phyloP scores from a whole-genome alignment of 352 stramenopile species.

The Pythium rhizo-oryzae region DNA sequence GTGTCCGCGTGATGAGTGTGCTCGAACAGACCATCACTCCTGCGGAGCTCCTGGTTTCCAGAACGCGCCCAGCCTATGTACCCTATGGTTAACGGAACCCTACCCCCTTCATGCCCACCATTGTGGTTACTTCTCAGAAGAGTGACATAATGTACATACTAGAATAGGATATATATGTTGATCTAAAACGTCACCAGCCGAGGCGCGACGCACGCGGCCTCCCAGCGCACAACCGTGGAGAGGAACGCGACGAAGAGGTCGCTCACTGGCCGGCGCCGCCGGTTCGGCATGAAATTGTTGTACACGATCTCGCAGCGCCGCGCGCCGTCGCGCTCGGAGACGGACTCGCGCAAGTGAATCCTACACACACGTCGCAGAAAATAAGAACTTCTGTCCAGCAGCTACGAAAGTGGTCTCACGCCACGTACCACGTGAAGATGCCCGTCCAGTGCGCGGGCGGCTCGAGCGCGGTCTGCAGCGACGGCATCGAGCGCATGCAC shows the following conservation, averaged over 20 bases:
- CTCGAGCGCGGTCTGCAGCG: slow-evolving; percentile 16
- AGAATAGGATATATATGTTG: background rate
- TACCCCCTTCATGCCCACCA: slow-evolving; percentile 1
- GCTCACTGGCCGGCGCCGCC: slow-evolving; percentile 26
- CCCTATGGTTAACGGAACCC: background rate
- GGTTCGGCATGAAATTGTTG: slow-evolving; percentile 36
- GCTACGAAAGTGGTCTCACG: background rate
- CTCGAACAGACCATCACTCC: slow-evolving; percentile 11
- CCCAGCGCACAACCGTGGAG: slow-evolving; percentile 65
- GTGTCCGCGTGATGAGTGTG: slow-evolving; percentile 2
- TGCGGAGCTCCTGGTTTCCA: background rate
- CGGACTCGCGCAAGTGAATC: slow-evolving; percentile 23
- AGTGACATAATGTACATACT: slow-evolving; percentile 1
- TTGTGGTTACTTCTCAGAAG: background rate
- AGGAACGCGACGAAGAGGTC: slow-evolving; percentile 64
- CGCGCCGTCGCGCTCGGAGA: background rate
- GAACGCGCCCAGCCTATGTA: background rate
- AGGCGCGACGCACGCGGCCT: slow-evolving; percentile 50
- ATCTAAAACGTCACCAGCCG: slow-evolving; percentile 37
- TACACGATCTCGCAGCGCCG: slow-evolving; percentile 25
- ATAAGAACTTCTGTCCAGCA: background rate
- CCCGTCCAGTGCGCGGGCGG: slow-evolving; percentile 17
- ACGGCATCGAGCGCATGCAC: slow-evolving; percentile 48
- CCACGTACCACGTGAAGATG: slow-evolving; percentile 29
- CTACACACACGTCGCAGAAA: slow-evolving; percentile 9